phyloP scores from a whole-genome alignment of 2,329 filamentous ascomycete genomes.

The Cercospora brassicicola region DNA sequence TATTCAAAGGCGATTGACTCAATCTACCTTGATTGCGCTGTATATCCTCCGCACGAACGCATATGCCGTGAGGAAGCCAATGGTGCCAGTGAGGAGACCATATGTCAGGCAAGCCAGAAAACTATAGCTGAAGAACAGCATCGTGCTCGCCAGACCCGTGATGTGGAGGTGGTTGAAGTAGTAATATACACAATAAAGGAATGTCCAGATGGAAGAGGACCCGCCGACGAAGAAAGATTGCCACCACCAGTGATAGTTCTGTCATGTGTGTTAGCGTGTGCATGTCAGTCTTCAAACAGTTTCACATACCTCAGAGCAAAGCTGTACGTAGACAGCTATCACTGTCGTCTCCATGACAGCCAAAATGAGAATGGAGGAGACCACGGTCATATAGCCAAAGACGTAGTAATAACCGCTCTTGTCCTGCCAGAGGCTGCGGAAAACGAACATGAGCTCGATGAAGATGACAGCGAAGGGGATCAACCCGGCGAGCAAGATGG shows the following conservation, averaged over 20 bases:
- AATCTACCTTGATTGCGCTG: constrained; percentile 46
- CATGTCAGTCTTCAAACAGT: neutral
- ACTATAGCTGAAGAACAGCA: constrained; percentile 85
- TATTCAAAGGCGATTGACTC: constrained; percentile 14
- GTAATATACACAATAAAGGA: constrained; percentile 80
- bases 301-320: constrained; percentile 68
- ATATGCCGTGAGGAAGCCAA: constrained; percentile 82
- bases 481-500: constrained; percentile 70
- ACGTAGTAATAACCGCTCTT: constrained; percentile 92
- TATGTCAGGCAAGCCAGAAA: constrained; percentile 80
- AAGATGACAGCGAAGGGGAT: constrained; percentile 86
- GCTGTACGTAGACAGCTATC: constrained; percentile 77
- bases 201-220: constrained; percentile 76
- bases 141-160: constrained; percentile 71
- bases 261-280: constrained; percentile 21
- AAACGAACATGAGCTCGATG: constrained; percentile 82
- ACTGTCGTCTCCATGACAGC: constrained; percentile 82
- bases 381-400: constrained; percentile 78
- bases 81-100: constrained; percentile 75
- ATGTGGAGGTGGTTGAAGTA: constrained; percentile 79
- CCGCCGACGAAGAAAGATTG: constrained; percentile 79
- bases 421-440: constrained; percentile 85
- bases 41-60: constrained; percentile 83
- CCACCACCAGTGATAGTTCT: constrained; percentile 93
- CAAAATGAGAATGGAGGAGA: constrained; percentile 69